Evolutionary conservation across 2,329 filamentous ascomycete genomes (phyloP), one percentile per base, ranked within the genome.

Genomic region (Aureobasidium sp.): DNA sequence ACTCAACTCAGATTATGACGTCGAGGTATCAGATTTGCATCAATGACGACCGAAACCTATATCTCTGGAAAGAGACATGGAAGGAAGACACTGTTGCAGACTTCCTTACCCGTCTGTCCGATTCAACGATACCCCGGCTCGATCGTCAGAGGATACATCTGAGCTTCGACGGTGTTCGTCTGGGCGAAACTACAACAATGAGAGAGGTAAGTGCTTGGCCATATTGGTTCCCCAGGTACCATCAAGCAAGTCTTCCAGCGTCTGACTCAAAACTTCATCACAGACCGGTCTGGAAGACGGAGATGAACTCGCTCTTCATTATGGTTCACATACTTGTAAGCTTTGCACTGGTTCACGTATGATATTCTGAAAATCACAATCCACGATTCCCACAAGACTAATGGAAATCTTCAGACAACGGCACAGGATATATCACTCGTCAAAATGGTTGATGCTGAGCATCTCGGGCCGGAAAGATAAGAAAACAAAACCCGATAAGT

Each of bases 101-200:
- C 40, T 64, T 64, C 16, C 16, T 64, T 29, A 55, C 48, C 3
- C 60, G 60, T 36, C 31, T 64, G 6, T 45, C 50, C 1, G 38
- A 27, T 1, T 36, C 48, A 4, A 38, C 60, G 31, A 33, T 1
- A 20, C 40, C 60, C 9, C 27, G n/a, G 15, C 60, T 64, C 23
- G 40, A 47, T 10, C 60, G 60, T 23, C 43, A 23, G 4, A 55
- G 40, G 20, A 55, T 64, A 54, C 60, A 64, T 38, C 16, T 64
- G 40, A 64, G 60, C 60, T 64, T 64, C 48, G 60, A 64, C 31
- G 60, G 60, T n/a, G 60, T 64, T 45, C 60, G 60, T 55, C 42
- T 64, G 50, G 50, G 60, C 6, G 60, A 64, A 40, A 18, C 40
- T 2, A 64, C 60, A 9, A 64, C 50, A 20, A 64, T 64, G 50